These are phyloP conservation scores for Mycena latifolia DNA, from an alignment of 768 basidiomycete genomes.

Conservation along the genomic window DNA sequence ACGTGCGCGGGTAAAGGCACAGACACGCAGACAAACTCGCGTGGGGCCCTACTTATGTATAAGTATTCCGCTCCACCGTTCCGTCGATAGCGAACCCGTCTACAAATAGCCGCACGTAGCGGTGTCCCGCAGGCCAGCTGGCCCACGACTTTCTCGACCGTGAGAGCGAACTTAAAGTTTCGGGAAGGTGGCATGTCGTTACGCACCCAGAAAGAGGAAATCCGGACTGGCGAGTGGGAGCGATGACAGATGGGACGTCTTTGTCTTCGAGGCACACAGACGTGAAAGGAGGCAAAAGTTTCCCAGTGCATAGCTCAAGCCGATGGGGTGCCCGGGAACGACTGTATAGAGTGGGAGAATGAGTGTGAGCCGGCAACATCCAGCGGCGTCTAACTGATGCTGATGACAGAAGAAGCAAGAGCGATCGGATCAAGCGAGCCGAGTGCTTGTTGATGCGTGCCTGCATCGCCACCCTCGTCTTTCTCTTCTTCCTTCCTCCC, in stretches of 20 bases:
- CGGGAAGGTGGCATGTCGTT: constrained; percentile 17
- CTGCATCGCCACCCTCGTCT: constrained; percentile 1
- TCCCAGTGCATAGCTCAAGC: constrained; percentile 14
- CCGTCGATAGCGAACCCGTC: constrained; percentile 13
- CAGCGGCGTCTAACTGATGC: constrained; percentile 2
- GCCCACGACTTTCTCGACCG: constrained; percentile 13
- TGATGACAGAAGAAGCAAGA: constrained; percentile 3
- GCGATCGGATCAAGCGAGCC: constrained; percentile 7
- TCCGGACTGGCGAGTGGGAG: constrained; percentile 24
- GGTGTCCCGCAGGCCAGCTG: constrained; percentile 22
- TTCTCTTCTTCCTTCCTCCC: too few relatives aligned
- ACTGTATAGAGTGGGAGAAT: neutral
- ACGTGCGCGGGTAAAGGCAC: constrained; percentile 14
- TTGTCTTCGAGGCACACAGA: neutral
- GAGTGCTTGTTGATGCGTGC: constrained; percentile 13
- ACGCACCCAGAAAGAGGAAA: constrained; percentile 18
- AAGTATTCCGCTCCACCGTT: constrained; percentile 17
- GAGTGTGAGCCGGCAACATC: constrained; percentile 8
- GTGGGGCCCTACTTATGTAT: constrained; percentile 22
- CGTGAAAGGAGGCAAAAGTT: constrained; percentile 14
- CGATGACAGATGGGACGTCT: constrained; percentile 17
- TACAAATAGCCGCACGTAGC: constrained; percentile 21
- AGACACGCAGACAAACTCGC: constrained; percentile 8
- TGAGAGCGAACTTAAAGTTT: constrained; percentile 7
- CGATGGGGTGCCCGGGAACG: constrained; percentile 5